Evolutionary conservation across 352 stramenopile species (phyloP).

Genomic region (Globisporangium nodosum): DNA sequence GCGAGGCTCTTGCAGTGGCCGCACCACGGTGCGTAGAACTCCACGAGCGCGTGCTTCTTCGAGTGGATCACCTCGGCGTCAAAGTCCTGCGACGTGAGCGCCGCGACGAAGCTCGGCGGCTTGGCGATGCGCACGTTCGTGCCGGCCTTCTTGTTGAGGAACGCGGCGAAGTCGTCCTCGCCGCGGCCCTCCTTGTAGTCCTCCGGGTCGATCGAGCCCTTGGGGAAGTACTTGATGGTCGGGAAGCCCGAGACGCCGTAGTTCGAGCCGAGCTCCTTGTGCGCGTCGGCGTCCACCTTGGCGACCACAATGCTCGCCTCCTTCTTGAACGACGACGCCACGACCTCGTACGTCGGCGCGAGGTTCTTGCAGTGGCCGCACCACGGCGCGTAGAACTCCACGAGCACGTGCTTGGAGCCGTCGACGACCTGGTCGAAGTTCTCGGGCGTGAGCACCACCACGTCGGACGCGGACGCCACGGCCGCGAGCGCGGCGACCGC

Average conservation of each 20-base stretch:
- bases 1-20: constrained; percentile 51
- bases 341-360: constrained; percentile 72
- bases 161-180: constrained; percentile 77
- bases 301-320: constrained; percentile 76
- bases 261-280: constrained; percentile 76
- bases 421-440: constrained; percentile 83
- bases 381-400: constrained; percentile 94
- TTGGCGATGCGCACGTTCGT: constrained; percentile 68
- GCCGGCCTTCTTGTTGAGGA: constrained; percentile 75
- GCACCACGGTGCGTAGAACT: constrained; percentile 84
- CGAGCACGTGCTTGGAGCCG: constrained; percentile 78
- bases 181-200: constrained; percentile 83
- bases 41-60: constrained; percentile 86
- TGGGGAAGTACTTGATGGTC: constrained; percentile 91
- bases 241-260: constrained; percentile 91
- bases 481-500: constrained; percentile 36
- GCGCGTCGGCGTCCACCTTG: constrained; percentile 87
- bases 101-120: constrained; percentile 56
- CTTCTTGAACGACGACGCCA: constrained; percentile 88
- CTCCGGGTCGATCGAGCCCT: constrained; percentile 69
- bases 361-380: constrained; percentile 93
- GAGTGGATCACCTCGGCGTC: constrained; percentile 74
- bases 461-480: constrained; percentile 58
- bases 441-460: constrained; percentile 72
- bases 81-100: constrained; percentile 62